phyloP scores from a whole-genome alignment of 164 flowering plant species.

The Umbellularia californica region DNA sequence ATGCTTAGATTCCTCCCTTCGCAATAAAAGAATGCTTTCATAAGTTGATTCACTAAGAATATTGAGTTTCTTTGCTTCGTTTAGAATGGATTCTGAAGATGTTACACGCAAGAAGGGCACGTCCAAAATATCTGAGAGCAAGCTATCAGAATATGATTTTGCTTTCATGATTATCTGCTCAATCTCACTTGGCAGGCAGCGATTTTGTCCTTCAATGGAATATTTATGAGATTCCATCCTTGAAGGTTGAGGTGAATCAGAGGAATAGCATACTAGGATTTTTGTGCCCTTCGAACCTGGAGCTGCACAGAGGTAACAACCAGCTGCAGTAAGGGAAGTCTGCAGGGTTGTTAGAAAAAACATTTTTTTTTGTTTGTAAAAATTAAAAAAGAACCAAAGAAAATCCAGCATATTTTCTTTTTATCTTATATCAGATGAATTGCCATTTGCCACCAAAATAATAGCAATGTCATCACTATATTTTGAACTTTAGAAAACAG shows the following conservation, averaged over 20 bases:
- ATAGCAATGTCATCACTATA: too few relatives aligned
- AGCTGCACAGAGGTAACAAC: constrained; percentile 90
- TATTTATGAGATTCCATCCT: constrained; percentile 22
- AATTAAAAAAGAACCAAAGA: background rate
- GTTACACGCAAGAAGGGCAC: constrained; percentile 43
- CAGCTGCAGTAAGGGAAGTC: constrained; percentile 83
- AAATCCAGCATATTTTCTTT: background rate
- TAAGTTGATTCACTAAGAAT: constrained; percentile 60
- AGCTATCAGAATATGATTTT: constrained; percentile 32
- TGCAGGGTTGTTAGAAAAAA: constrained; percentile 30
- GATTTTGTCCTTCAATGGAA: constrained; percentile 16
- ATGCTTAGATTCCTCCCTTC: constrained; percentile 46
- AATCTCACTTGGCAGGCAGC: constrained; percentile 28
- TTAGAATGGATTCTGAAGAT: constrained; percentile 49
- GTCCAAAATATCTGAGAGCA: constrained; percentile 35
- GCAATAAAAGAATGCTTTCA: constrained; percentile 40
- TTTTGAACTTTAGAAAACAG: too few relatives aligned
- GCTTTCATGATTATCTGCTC: constrained; percentile 47
- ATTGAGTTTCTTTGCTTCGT: constrained; percentile 50
- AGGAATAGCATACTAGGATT: constrained; percentile 63
- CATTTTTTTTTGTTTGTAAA: background rate
- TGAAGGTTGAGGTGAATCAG: constrained; percentile 42
- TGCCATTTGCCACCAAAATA: too few relatives aligned
- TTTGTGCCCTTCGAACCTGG: constrained; percentile 83
- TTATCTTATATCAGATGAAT: too few relatives aligned